Conservation (phyloP, 148 eudicot genomes). For the Limonium bicolor region DNA sequence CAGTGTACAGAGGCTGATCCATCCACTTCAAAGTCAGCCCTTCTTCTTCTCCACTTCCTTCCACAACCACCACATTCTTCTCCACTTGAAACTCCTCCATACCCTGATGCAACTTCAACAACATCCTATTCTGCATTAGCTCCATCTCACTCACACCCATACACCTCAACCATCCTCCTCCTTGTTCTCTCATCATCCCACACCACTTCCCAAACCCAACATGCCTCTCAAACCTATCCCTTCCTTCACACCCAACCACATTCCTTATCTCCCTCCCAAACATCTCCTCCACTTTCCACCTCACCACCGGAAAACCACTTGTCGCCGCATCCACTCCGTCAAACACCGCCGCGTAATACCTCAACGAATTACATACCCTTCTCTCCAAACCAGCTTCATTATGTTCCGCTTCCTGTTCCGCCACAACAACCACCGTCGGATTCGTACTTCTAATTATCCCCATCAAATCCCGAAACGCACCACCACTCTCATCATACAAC, state of each 20-base stretch:
- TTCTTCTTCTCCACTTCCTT: conserved; percentile 9
- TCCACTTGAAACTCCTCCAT: conserved; percentile 29
- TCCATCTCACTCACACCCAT: conserved; percentile 38
- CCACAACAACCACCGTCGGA: conserved; percentile 40
- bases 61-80: no score
- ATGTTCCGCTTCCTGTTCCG: conserved; percentile 79
- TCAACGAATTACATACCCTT: conserved; percentile 46
- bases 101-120: conserved; percentile 67
- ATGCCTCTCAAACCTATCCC: conserved; percentile 73
- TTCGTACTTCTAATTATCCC: conserved; percentile 70
- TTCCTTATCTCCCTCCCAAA: conserved; percentile 77
- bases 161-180: conserved; percentile 49
- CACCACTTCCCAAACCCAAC: conserved; percentile 54
- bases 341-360: conserved; percentile 67
- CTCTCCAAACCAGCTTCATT: conserved; percentile 38
- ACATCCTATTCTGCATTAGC: conserved; percentile 51
- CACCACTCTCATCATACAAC: conserved; percentile 44
- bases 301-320: no score
- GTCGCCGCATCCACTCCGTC: conserved; percentile 39
- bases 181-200: conserved; percentile 41
- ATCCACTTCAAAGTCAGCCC: conserved; percentile 56
- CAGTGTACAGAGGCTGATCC: conserved; percentile 75
- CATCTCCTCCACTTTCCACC: conserved; percentile 72
- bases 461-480: conserved; percentile 55
- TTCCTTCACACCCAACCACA: conserved; percentile 74